These are phyloP conservation scores for Ochromonas danica DNA, from an alignment of 108 stramenopile genomes.

Conservation along the genomic window DNA sequence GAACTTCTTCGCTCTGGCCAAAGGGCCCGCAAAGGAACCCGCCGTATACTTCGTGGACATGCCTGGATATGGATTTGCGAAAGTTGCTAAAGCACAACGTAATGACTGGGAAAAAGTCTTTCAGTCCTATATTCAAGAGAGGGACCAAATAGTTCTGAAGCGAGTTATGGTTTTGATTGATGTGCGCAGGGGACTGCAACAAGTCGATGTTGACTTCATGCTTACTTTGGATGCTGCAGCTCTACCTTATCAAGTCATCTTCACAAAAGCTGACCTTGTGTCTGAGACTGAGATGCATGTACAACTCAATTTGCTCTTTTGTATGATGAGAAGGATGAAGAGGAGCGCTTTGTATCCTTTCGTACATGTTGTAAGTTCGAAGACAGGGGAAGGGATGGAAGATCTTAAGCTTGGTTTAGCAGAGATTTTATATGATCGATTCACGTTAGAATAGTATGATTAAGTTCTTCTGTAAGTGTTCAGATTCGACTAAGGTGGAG, in stretches of 20 bases:
- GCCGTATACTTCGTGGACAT: neutral
- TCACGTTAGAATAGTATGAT: too few relatives aligned
- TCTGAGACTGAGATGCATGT: neutral
- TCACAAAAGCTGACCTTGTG: neutral
- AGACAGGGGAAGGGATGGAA: neutral
- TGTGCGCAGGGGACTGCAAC: neutral
- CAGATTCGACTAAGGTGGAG: too few relatives aligned
- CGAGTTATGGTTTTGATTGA: neutral
- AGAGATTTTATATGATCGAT: too few relatives aligned
- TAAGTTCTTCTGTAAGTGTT: too few relatives aligned
- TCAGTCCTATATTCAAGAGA: neutral
- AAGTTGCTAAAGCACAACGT: neutral
- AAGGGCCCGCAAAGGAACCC: neutral
- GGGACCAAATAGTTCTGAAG: neutral
- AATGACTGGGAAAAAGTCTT: neutral
- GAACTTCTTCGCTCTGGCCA: neutral
- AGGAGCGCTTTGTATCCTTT: neutral
- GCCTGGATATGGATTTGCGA: neutral
- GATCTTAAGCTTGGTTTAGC: neutral
- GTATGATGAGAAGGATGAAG: neutral
- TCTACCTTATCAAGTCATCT: neutral
- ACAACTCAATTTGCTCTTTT: neutral
- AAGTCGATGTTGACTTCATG: neutral
- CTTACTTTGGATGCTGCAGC: neutral
- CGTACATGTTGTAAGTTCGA: neutral